Conservation (phyloP, 768 basidiomycete species). For the Pilatotrama ljubarskyi region DNA sequence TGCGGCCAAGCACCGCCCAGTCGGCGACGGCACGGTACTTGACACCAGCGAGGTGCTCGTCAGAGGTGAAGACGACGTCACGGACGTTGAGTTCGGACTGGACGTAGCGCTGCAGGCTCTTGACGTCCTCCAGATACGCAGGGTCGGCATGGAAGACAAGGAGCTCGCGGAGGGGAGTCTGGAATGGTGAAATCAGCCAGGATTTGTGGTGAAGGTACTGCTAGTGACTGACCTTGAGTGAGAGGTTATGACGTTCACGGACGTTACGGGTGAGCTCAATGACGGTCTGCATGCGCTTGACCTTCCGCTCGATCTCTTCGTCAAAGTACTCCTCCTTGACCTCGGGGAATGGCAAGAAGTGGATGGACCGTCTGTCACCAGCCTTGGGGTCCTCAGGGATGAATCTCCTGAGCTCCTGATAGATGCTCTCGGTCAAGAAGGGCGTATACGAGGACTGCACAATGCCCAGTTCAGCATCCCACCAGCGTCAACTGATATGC, state of each 20-base stretch:
- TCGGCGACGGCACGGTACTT: constrained; percentile 91
- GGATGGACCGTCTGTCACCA: constrained; percentile 87
- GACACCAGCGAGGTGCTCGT: constrained; percentile 84
- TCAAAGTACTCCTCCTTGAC: constrained; percentile 96
- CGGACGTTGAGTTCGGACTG: constrained; percentile 95
- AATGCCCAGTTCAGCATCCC: not conserved
- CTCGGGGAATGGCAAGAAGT: constrained; percentile 92
- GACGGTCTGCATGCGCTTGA: constrained; percentile 91
- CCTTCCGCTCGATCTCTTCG: constrained; percentile 88
- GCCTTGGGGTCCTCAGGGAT: constrained; percentile 73
- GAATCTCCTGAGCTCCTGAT: constrained; percentile 85
- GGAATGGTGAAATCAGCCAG: not conserved
- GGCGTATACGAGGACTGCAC: constrained; percentile 94
- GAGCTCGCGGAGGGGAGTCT: constrained; percentile 93
- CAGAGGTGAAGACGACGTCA: constrained; percentile 83
- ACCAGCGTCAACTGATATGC: not conserved
- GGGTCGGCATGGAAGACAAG: constrained; percentile 89
- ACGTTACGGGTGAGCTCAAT: constrained; percentile 90
- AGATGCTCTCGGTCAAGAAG: constrained; percentile 95
- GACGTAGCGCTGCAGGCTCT: constrained; percentile 83
- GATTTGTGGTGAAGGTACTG: not conserved
- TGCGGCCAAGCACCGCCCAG: constrained; percentile 91
- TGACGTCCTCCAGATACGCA: constrained; percentile 83
- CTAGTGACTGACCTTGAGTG: constrained; percentile 71
- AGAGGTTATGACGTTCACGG: constrained; percentile 83